These are phyloP conservation scores for Podospora appendiculata DNA, from an alignment of 495 filamentous ascomycete genomes.

Conservation along the genomic window DNA sequence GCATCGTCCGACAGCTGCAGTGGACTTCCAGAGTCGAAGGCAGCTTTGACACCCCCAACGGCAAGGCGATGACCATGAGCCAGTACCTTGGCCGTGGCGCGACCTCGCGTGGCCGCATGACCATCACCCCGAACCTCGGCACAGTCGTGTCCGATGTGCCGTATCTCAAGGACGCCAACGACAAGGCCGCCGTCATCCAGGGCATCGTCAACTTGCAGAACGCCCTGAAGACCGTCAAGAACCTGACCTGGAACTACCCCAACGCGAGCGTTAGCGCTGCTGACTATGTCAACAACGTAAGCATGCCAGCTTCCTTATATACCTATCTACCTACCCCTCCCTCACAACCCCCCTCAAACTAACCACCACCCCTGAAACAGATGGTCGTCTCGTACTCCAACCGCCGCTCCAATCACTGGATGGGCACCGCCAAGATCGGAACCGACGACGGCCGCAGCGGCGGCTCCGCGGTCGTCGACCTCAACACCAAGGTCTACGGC, in stretches of 20 bases:
- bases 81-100: slow-evolving; percentile 60
- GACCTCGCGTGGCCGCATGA: slow-evolving; percentile 53
- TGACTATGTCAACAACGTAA: slow-evolving; percentile 42
- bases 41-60: slow-evolving; percentile 30
- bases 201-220: slow-evolving; percentile 54
- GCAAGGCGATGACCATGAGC: slow-evolving; percentile 49
- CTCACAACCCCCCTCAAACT: background rate
- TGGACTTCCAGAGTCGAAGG: slow-evolving; percentile 59
- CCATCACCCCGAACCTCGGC: slow-evolving; percentile 48
- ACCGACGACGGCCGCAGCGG: slow-evolving; percentile 54
- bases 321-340: background rate
- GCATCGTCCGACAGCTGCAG: slow-evolving; percentile 57
- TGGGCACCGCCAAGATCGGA: slow-evolving; percentile 56
- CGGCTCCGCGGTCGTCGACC: slow-evolving; percentile 65
- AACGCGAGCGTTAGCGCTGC: slow-evolving; percentile 39
- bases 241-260: slow-evolving; percentile 49
- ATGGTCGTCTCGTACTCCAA: slow-evolving; percentile 45
- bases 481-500: slow-evolving; percentile 62
- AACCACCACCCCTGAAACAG: slow-evolving; percentile 4
- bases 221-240: slow-evolving; percentile 42
- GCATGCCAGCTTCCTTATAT: background rate
- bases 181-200: slow-evolving; percentile 41
- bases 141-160: slow-evolving; percentile 48
- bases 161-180: slow-evolving; percentile 46
- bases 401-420: slow-evolving; percentile 65